Conservation (phyloP, 2,329 filamentous ascomycete genomes). For the Colletotrichum scovillei region DNA sequence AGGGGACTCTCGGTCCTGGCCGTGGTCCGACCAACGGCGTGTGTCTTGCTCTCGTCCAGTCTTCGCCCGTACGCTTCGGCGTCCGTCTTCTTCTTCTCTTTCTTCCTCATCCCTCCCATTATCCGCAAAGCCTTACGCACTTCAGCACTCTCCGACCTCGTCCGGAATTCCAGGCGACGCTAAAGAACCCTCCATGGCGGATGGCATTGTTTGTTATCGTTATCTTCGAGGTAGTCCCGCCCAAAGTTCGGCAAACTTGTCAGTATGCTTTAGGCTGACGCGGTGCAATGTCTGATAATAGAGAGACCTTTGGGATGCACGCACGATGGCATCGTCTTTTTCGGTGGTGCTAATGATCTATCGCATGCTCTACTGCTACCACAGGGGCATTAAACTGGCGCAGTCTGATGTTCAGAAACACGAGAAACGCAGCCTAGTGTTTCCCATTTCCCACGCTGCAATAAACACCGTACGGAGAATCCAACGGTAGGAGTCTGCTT, state of each 20-base stretch:
- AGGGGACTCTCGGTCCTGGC: constrained; percentile 19
- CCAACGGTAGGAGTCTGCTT: constrained; percentile 8
- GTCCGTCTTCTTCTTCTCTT: not conserved
- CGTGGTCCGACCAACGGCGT: constrained; percentile 23
- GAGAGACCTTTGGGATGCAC: not conserved
- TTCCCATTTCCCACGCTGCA: constrained; percentile 30
- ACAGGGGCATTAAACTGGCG: constrained; percentile 23
- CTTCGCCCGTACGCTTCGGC: constrained; percentile 15
- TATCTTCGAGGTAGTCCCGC: not conserved
- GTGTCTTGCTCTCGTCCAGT: constrained; percentile 27
- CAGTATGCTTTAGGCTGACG: constrained; percentile 20
- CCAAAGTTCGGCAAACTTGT: constrained; percentile 24
- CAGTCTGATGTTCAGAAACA: constrained; percentile 33
- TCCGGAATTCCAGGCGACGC: constrained; percentile 22
- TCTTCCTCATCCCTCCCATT: not conserved
- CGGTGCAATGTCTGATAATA: not conserved
- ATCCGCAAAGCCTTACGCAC: not conserved
- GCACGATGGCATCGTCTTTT: constrained; percentile 1
- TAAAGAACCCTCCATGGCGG: constrained; percentile 12
- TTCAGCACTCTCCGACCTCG: constrained; percentile 11
- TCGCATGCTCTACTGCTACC: not conserved
- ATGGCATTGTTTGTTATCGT: constrained; percentile 7
- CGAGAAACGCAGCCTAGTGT: constrained; percentile 34
- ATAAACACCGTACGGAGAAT: not conserved
- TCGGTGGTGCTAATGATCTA: not conserved